Base-by-base conservation (phyloP, 225 moss, liverwort and hornwort genomes). In the Pseudoscleropodium purum region DNA sequence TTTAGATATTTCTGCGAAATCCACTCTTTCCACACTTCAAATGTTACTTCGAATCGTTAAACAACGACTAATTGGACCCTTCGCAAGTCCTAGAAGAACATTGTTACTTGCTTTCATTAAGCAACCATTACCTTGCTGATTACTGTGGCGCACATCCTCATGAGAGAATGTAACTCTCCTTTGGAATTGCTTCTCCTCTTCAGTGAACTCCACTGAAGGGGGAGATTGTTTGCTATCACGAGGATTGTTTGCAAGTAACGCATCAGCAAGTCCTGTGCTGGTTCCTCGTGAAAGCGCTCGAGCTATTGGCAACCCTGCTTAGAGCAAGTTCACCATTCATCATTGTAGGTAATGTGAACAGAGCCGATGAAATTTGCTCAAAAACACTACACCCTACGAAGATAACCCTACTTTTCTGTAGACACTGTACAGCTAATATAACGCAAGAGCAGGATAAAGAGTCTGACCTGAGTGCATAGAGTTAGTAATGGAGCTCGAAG, bases 51-150 rank as follows among this genome's bases (percentile, higher is more conserved):
- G 85, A 84, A 69, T 88, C 52, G 47, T 75, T 81, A 41, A 87
- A 81, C 87, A 83, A 62, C 14, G n/a, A 80, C 70, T 52, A 54
- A 34, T 75, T 75, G 60, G 76, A 66, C 18, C 76, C 33, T 81
- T 81, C 64, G 69, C 69, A 82, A 66, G 60, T 61, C 81, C 52
- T 69, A 43, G 21, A 62, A 87, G 61, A 67, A 34, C 14, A 75
- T 52, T 84, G 20, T 31, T 74, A 68, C 75, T 84, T 89, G 81
- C 84, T 75, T 79, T 54, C 63, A 84, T 51, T 60, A 60, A 88
- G 51, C 47, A 54, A 79, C 45, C 89, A 84, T 75, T 87, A 94
- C 94, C 92, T 92, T 92, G 94, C 37, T 82, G 83, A 85, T 85
- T 87, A 87, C 88, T 89, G 82, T 78, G 89, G 67, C 85, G 89